Evolutionary conservation across 306 rosid genomes (phyloP), one percentile per base, ranked within the genome.

Genomic region (Vigna radiata): DNA sequence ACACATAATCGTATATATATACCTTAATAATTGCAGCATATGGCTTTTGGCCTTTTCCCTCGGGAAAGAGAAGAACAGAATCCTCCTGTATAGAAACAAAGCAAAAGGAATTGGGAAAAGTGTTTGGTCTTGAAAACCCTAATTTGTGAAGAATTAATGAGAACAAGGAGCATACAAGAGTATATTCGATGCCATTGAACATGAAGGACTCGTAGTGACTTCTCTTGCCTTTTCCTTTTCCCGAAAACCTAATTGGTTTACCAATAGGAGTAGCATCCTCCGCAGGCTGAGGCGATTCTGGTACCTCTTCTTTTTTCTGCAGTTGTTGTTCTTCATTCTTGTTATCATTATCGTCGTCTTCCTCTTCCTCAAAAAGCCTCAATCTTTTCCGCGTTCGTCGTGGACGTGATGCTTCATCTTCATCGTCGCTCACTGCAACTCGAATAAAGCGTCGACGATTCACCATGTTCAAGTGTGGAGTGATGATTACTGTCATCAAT

Each of bases 11-110:
- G 1, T 7, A 70, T 59, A 91, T 59, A 91, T 36, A 70, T 59
- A 91, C 99, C 98, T 96, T 91, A 18, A 92, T 89, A 81, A 96
- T 96, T 43, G 96, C 99, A 36, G 88, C 97, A 58, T 92, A 96
- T 8, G 99, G 99, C 70, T 96, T 92, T 69, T 92, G 91, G 6
- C 63, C 59, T 41, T 48, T 81, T 53, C 83, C 87, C 84, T 91
- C 96, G 0, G 97, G 98, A 19, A 56, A 78, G 13, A 96, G 86
- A 82, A 96, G 90, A 68, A 96, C 99, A 37, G 98, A 91, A 61
- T 92, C 99, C 89, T 91, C 99, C 98, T 96, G 79, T 50, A 25
- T 25, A 68, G 53, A 76, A 46, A 72, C 29, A 62, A 59, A 43
- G 0, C 11, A 58, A 2, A 78, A 11, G 33, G 2, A 78, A 33